Conservation (phyloP, 2,329 filamentous ascomycete species). For the Alternaria rosae region DNA sequence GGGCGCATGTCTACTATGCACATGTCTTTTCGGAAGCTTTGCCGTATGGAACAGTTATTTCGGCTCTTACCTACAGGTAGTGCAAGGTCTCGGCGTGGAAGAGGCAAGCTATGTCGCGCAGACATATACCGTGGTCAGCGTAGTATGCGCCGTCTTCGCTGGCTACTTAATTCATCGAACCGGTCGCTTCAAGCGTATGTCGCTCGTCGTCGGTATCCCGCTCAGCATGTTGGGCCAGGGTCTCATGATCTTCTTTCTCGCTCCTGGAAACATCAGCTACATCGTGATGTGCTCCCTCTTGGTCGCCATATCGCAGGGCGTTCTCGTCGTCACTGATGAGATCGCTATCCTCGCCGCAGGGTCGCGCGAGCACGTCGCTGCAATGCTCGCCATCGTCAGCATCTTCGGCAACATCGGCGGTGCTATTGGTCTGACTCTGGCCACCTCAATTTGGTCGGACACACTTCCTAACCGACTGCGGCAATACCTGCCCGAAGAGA, state of each 20-base stretch:
- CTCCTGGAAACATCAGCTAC: slow-evolving; percentile 34
- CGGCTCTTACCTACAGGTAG: slow-evolving; percentile 50
- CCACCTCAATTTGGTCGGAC: slow-evolving; percentile 68
- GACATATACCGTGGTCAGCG: slow-evolving; percentile 41
- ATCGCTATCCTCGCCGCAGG: slow-evolving; percentile 42
- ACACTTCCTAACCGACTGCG: slow-evolving; percentile 18
- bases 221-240: slow-evolving; percentile 28
- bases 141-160: slow-evolving; percentile 14
- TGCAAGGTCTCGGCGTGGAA: slow-evolving; percentile 30
- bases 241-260: slow-evolving; percentile 41
- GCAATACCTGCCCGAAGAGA: slow-evolving; percentile 48
- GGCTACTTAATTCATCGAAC: slow-evolving; percentile 23
- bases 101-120: slow-evolving; percentile 45
- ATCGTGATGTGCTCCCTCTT: slow-evolving; percentile 43
- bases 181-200: slow-evolving; percentile 29
- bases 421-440: slow-evolving; percentile 58
- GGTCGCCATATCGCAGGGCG: slow-evolving; percentile 32
- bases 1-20: slow-evolving; percentile 59
- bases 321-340: slow-evolving; percentile 32
- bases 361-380: slow-evolving; percentile 56
- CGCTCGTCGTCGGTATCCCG: slow-evolving; percentile 27
- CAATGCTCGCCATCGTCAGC: slow-evolving; percentile 54
- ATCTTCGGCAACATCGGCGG: slow-evolving; percentile 66
- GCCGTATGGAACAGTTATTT: slow-evolving; percentile 49
- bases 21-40: slow-evolving; percentile 36